phyloP scores from a whole-genome alignment of 2,329 filamentous ascomycete species.

The Microdochium trichocladiopsis region DNA sequence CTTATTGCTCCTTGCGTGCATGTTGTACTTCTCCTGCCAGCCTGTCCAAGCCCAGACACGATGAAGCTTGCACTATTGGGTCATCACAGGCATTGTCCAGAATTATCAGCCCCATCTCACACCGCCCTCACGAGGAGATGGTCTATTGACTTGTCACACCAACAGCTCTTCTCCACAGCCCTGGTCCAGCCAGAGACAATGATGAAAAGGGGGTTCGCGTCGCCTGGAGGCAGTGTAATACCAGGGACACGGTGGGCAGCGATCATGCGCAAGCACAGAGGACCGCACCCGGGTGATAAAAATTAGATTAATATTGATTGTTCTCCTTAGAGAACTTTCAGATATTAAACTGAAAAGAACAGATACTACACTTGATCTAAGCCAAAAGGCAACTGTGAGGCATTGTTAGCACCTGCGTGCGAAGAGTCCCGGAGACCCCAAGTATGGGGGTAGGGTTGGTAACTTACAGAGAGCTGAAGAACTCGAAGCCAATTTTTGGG shows the following conservation, averaged over 20 bases:
- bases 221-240: conserved; percentile 67
- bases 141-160: no score
- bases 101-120: not conserved
- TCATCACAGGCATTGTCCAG: no score
- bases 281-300: conserved; percentile 47
- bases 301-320: conserved; percentile 77
- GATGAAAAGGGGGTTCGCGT: conserved; percentile 61
- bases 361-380: conserved; percentile 92
- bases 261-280: conserved; percentile 68
- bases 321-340: conserved; percentile 67
- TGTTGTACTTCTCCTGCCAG: no score
- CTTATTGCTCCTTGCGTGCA: no score
- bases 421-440: not conserved
- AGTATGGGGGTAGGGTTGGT: not conserved
- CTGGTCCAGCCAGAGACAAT: conserved; percentile 39
- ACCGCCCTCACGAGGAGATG: not conserved
- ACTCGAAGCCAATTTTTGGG: conserved; percentile 9
- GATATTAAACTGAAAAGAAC: conserved; percentile 96
- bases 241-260: conserved; percentile 61
- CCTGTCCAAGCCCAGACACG: no score
- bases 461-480: conserved; percentile 21
- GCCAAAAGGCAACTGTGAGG: conserved; percentile 19
- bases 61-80: no score
- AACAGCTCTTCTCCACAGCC: conserved; percentile 44
- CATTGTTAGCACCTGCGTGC: not conserved